Evolutionary conservation across 768 basidiomycete genomes (phyloP).

Genomic region (Russula vinacea): DNA sequence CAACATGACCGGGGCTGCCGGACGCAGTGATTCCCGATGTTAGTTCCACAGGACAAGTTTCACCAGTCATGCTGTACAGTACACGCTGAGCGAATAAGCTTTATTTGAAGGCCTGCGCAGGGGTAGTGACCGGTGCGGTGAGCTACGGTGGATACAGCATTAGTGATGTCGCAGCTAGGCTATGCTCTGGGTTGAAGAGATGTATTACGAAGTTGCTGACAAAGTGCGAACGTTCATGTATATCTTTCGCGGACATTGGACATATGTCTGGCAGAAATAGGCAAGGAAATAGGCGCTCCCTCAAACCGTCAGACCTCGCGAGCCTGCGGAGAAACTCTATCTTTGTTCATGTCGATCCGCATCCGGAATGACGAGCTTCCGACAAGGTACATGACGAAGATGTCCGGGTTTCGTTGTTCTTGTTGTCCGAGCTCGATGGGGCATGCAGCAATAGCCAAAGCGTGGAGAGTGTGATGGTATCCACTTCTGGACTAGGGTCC

Average conservation of each 20-base stretch:
- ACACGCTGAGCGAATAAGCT: neutral
- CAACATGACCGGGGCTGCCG: neutral
- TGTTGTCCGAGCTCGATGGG: neutral
- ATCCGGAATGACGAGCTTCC: neutral
- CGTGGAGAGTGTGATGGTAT: neutral
- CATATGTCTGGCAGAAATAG: no score
- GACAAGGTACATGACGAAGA: neutral
- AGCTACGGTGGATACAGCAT: neutral
- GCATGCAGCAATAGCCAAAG: neutral
- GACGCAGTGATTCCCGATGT: neutral
- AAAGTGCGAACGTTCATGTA: neutral
- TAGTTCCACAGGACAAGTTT: neutral
- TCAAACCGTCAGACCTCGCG: no score
- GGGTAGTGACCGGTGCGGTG: neutral
- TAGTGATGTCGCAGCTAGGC: neutral
- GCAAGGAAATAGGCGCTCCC: no score
- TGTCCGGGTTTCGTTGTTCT: neutral
- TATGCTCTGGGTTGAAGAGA: neutral
- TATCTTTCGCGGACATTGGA: no score
- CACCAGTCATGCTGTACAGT: neutral
- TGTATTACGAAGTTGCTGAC: conserved; percentile 5
- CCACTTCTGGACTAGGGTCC: neutral
- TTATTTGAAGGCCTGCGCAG: neutral
- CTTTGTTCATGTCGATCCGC: neutral
- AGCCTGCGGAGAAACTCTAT: no score